Conservation (phyloP, 495 filamentous ascomycete genomes). For the Letharia columbiana region DNA sequence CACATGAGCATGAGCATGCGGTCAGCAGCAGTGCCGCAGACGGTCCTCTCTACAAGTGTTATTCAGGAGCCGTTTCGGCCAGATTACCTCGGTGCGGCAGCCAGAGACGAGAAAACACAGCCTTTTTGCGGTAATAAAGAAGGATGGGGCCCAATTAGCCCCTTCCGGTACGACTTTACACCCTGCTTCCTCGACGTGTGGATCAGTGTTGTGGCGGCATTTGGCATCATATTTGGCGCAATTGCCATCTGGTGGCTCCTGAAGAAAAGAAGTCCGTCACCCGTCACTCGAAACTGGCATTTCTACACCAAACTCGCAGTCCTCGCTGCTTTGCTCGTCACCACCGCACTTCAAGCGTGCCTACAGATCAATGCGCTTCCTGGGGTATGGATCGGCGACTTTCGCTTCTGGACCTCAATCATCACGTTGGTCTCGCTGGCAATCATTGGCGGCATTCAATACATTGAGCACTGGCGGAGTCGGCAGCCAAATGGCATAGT, state of each 20-base stretch:
- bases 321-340: slow-evolving; percentile 57
- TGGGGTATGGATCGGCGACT: slow-evolving; percentile 67
- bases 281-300: slow-evolving; percentile 81
- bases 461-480: slow-evolving; percentile 81
- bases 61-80: slow-evolving; percentile 13
- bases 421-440: slow-evolving; percentile 66
- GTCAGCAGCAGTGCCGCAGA: slow-evolving; percentile 12
- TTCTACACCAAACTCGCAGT: slow-evolving; percentile 89
- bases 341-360: slow-evolving; percentile 61
- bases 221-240: slow-evolving; percentile 66
- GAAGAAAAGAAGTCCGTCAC: slow-evolving; percentile 52
- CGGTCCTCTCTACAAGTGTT: slow-evolving; percentile 10
- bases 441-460: slow-evolving; percentile 80
- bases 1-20: slow-evolving; percentile 17
- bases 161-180: slow-evolving; percentile 79
- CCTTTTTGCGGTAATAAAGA: slow-evolving; percentile 78
- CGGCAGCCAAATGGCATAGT: slow-evolving; percentile 88
- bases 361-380: slow-evolving; percentile 68
- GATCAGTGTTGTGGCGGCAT: slow-evolving; percentile 65
- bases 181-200: slow-evolving; percentile 91
- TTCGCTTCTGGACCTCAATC: slow-evolving; percentile 84
- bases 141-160: slow-evolving; percentile 91
- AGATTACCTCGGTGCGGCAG: slow-evolving; percentile 22
- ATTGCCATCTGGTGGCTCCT: slow-evolving; percentile 68
- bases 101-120: slow-evolving; percentile 34